These are phyloP conservation scores for Gossypium anomalum DNA, from an alignment of 345 rosid species.

Conservation along the genomic window DNA sequence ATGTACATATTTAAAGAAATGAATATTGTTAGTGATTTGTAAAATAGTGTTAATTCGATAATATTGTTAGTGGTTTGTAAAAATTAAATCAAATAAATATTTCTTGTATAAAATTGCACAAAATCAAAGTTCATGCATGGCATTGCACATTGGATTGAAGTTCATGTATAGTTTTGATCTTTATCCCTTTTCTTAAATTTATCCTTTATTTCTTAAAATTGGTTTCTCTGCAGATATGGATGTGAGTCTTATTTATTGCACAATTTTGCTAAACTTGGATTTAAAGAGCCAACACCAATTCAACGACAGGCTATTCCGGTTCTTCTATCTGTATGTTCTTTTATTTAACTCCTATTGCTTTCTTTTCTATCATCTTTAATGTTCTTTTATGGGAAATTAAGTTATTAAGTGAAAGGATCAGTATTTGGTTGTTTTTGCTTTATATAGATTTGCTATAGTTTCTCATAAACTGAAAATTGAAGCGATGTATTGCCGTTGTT, in stretches of 20 bases:
- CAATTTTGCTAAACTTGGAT: constrained; percentile 77
- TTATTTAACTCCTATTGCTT: constrained; percentile 13
- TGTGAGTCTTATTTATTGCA: constrained; percentile 57
- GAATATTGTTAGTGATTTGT: too few species aligned
- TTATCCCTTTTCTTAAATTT: neutral
- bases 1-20: too few species aligned
- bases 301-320: constrained; percentile 96
- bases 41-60: too few species aligned
- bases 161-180: too few species aligned
- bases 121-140: too few species aligned
- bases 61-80: too few species aligned
- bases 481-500: neutral
- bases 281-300: constrained; percentile 92
- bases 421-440: neutral
- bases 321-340: constrained; percentile 70
- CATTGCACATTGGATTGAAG: too few species aligned
- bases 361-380: neutral
- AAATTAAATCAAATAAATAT: too few species aligned
- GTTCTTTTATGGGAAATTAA: neutral
- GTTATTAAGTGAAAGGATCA: neutral
- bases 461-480: neutral
- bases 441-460: neutral
- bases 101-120: too few species aligned
- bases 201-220: neutral
- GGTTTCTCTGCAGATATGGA: constrained; percentile 44